Evolutionary conservation across 2,329 filamentous ascomycete genomes (phyloP).

Genomic region (Hypocrella siamensis): DNA sequence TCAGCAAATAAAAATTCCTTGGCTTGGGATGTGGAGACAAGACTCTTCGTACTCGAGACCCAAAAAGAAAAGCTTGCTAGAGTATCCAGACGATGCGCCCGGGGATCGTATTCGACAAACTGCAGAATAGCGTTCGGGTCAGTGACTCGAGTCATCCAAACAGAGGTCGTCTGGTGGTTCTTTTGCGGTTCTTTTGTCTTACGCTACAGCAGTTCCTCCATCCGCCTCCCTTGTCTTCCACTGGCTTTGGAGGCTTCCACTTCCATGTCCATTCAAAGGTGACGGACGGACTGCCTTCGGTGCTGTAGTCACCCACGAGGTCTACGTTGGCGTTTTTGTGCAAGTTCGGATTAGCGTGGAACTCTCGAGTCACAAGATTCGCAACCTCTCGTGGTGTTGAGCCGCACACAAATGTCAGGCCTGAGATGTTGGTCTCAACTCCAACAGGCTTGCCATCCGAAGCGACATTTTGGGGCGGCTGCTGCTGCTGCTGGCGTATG

Average conservation of each 20-base stretch:
- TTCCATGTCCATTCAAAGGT: conserved; percentile 94
- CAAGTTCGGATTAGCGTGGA: conserved; percentile 90
- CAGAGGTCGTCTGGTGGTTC: neutral
- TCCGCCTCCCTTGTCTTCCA: conserved; percentile 73
- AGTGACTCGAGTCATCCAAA: conserved; percentile 6
- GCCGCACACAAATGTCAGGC: conserved; percentile 83
- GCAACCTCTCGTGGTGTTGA: conserved; percentile 78
- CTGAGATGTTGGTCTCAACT: conserved; percentile 65
- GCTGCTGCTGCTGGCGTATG: conserved; percentile 38
- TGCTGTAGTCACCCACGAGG: conserved; percentile 82
- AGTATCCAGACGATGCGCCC: conserved; percentile 75
- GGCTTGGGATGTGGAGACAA: neutral
- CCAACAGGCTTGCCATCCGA: conserved; percentile 30
- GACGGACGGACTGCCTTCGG: conserved; percentile 66
- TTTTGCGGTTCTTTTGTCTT: no score
- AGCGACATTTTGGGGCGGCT: conserved; percentile 28
- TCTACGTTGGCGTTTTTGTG: conserved; percentile 96
- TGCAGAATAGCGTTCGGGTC: conserved; percentile 16
- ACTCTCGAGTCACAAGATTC: conserved; percentile 85
- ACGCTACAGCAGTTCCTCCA: conserved; percentile 94
- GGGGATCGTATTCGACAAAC: conserved; percentile 95
- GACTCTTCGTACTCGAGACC: conserved; percentile 70
- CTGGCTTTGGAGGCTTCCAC: conserved; percentile 76
- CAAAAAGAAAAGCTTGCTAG: conserved; percentile 90
- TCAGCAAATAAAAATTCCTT: no score